Conservation (phyloP, 2,329 filamentous ascomycete genomes). For the Claviceps sp. region DNA sequence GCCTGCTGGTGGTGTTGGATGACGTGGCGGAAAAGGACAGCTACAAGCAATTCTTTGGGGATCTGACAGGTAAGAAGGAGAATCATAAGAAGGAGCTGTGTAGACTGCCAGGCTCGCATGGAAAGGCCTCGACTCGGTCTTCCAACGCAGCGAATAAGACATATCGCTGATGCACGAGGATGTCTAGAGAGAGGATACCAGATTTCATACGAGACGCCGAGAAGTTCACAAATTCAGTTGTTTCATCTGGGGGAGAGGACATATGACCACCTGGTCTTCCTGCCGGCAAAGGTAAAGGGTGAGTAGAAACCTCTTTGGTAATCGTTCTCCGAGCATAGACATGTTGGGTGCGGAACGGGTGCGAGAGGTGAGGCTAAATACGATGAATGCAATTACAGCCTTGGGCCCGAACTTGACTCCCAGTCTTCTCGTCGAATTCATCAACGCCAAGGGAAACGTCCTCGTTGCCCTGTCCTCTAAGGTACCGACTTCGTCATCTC, state of each 20-base stretch:
- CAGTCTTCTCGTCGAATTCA: slow-evolving; percentile 74
- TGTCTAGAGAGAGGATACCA: slow-evolving; percentile 65
- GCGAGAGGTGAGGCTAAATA: not conserved
- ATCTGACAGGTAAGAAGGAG: slow-evolving; percentile 47
- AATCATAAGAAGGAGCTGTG: not conserved
- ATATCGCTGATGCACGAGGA: slow-evolving; percentile 11
- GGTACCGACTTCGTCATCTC: slow-evolving; percentile 53
- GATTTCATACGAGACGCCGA: slow-evolving; percentile 70
- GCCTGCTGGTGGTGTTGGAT: slow-evolving; percentile 77
- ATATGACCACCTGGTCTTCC: slow-evolving; percentile 82
- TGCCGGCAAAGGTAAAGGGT: slow-evolving; percentile 88
- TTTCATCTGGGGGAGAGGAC: slow-evolving; percentile 77
- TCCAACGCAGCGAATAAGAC: not conserved
- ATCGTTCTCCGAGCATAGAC: not conserved
- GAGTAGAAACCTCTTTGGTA: not conserved
- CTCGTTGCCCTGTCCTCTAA: slow-evolving; percentile 70
- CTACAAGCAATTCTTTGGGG: slow-evolving; percentile 71
- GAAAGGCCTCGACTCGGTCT: not conserved
- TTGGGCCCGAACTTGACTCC: slow-evolving; percentile 82
- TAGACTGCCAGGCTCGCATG: not conserved
- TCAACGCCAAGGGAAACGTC: slow-evolving; percentile 86
- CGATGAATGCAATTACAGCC: slow-evolving; percentile 31
- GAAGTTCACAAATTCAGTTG: slow-evolving; percentile 61
- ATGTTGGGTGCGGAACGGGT: not conserved
- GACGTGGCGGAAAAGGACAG: slow-evolving; percentile 65